phyloP scores from a whole-genome alignment of 2,329 filamentous ascomycete species.

The Paramyrothecium roridum region DNA sequence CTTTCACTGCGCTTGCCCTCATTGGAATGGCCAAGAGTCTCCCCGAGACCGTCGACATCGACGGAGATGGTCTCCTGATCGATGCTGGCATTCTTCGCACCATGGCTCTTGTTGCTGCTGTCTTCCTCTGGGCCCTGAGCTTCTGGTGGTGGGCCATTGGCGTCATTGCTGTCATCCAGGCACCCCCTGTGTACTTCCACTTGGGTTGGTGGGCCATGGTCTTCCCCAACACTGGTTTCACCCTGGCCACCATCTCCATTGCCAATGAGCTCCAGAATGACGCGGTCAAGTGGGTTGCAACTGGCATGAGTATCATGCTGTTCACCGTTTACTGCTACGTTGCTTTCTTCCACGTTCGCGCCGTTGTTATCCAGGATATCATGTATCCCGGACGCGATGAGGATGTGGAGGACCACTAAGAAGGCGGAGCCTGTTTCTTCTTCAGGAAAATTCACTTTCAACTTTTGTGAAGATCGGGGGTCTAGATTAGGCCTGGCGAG shows the following conservation, averaged over 20 bases:
- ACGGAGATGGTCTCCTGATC: slow-evolving; percentile 35
- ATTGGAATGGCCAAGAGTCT: slow-evolving; percentile 58
- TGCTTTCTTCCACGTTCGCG: slow-evolving; percentile 38
- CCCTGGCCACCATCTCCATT: slow-evolving; percentile 53
- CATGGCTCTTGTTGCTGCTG: slow-evolving; percentile 43
- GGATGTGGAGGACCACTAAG: slow-evolving; percentile 41
- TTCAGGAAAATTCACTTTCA: neutral
- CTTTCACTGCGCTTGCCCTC: slow-evolving; percentile 68
- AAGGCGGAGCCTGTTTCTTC: too few relatives aligned
- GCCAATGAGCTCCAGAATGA: slow-evolving; percentile 44
- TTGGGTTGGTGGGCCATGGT: slow-evolving; percentile 64
- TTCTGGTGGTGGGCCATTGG: slow-evolving; percentile 54
- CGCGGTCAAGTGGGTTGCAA: slow-evolving; percentile 43
- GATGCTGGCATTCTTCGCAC: slow-evolving; percentile 41
- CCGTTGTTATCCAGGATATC: slow-evolving; percentile 49
- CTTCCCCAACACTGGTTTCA: slow-evolving; percentile 60
- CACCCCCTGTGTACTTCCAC: slow-evolving; percentile 49
- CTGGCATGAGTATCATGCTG: slow-evolving; percentile 47
- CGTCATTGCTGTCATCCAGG: slow-evolving; percentile 27
- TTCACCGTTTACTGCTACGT: slow-evolving; percentile 39
- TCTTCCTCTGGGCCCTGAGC: slow-evolving; percentile 63
- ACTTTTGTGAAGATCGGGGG: neutral
- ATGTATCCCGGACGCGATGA: slow-evolving; percentile 54
- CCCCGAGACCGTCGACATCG: slow-evolving; percentile 41
- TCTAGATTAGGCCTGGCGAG: neutral